phyloP scores from a whole-genome alignment of 306 rosid genomes.

The Dalbergia cultrata region DNA sequence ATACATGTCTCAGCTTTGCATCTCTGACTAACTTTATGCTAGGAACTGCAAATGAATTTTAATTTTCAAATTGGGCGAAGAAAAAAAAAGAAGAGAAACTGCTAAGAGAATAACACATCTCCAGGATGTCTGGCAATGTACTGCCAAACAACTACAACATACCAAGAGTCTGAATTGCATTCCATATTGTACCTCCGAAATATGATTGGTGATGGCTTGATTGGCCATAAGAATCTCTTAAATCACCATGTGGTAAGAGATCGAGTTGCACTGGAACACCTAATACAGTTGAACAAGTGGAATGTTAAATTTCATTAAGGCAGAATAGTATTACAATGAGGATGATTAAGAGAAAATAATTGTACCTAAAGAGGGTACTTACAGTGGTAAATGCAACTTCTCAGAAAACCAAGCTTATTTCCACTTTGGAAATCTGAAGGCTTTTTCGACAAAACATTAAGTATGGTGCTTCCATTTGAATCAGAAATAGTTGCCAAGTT shows the following conservation, averaged over 20 bases:
- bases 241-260: slow-evolving; percentile 40
- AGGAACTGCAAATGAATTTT: slow-evolving; percentile 57
- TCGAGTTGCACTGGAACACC: slow-evolving; percentile 55
- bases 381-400: slow-evolving; percentile 57
- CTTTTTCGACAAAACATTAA: slow-evolving; percentile 53
- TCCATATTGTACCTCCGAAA: slow-evolving; percentile 42
- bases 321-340: slow-evolving; percentile 32
- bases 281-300: slow-evolving; percentile 38
- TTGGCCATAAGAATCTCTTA: slow-evolving; percentile 30
- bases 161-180: slow-evolving; percentile 47
- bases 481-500: slow-evolving; percentile 49
- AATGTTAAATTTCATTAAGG: neutral
- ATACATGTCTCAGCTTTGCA: slow-evolving; percentile 53
- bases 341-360: slow-evolving; percentile 10
- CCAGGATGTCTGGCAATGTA: neutral
- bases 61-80: neutral
- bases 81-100: slow-evolving; percentile 6
- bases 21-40: slow-evolving; percentile 53
- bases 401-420: slow-evolving; percentile 56
- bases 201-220: slow-evolving; percentile 37
- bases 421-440: slow-evolving; percentile 69
- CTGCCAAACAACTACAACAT: slow-evolving; percentile 12
- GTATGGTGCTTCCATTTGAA: slow-evolving; percentile 54
- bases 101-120: slow-evolving; percentile 16
- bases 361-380: slow-evolving; percentile 5